Conservation (phyloP, 129 eudicot genomes). For the Flaveria robusta region DNA sequence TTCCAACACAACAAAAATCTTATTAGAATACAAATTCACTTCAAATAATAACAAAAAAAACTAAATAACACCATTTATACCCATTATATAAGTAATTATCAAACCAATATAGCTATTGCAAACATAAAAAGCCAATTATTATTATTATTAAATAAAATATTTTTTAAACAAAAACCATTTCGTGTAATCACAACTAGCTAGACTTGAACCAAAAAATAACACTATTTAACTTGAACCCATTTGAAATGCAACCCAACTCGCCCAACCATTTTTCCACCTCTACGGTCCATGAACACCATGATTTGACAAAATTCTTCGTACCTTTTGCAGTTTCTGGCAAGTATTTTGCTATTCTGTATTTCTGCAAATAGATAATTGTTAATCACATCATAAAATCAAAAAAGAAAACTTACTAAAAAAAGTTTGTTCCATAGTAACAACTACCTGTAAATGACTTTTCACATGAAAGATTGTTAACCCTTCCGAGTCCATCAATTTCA, state of each 20-base stretch:
- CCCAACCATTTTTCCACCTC: neutral
- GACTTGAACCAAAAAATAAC: neutral
- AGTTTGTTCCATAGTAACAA: neutral
- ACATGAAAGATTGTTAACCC: slow-evolving; percentile 92
- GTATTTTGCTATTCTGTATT: slow-evolving; percentile 81
- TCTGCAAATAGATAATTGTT: slow-evolving; percentile 44
- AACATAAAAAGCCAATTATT: too few species aligned
- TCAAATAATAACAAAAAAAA: neutral
- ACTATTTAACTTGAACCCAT: neutral
- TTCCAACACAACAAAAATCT: slow-evolving; percentile 41
- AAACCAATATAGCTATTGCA: neutral
- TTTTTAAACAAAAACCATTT: neutral
- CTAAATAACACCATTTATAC: neutral
- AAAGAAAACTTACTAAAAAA: slow-evolving; percentile 12
- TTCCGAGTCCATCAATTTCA: slow-evolving; percentile 84
- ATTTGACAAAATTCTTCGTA: slow-evolving; percentile 29
- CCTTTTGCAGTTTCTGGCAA: slow-evolving; percentile 79
- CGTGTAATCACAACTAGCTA: neutral
- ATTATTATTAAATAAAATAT: neutral
- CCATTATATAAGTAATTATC: neutral
- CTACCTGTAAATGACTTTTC: slow-evolving; percentile 95
- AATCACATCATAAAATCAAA: neutral
- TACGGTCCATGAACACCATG: neutral
- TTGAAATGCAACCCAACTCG: neutral
- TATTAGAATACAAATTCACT: slow-evolving; percentile 24